Evolutionary conservation across 345 rosid genomes (phyloP).

Genomic region (Citropsis articulata): DNA sequence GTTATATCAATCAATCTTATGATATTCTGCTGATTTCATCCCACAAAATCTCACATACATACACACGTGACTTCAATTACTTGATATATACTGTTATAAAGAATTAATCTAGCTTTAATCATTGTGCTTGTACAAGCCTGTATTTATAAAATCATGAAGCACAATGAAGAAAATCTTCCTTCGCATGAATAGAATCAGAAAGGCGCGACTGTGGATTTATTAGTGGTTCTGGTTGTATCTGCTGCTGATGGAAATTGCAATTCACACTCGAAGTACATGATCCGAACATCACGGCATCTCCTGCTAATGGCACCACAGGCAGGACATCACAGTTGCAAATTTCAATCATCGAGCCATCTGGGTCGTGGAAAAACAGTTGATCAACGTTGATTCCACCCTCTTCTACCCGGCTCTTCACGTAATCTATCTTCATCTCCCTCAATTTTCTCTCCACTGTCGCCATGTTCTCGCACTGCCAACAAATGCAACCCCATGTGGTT

Average conservation of each 20-base stretch:
- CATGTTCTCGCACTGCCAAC: conserved; percentile 51
- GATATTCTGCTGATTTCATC: too few relatives aligned
- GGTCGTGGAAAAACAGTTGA: conserved; percentile 65
- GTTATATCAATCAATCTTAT: too few relatives aligned
- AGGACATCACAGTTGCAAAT: conserved; percentile 56
- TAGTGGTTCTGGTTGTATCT: conserved; percentile 6
- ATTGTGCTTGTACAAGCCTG: too few relatives aligned
- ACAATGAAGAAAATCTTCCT: too few relatives aligned
- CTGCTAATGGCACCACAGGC: conserved; percentile 42
- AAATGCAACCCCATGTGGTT: neutral
- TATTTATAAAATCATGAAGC: too few relatives aligned
- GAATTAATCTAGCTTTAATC: too few relatives aligned
- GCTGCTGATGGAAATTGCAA: conserved; percentile 22
- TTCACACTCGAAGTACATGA: conserved; percentile 30
- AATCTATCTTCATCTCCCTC: conserved; percentile 45
- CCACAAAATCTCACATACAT: too few relatives aligned
- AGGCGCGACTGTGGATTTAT: neutral
- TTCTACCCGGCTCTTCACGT: conserved; percentile 35
- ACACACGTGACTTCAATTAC: too few relatives aligned
- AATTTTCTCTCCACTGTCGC: conserved; percentile 44
- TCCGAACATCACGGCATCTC: conserved; percentile 19
- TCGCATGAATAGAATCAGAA: neutral
- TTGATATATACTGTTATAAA: too few relatives aligned
- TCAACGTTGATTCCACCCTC: conserved; percentile 49
- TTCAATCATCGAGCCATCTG: conserved; percentile 62